phyloP scores from a whole-genome alignment of 2,329 filamentous ascomycete species.

The Orbilia ellipsospora region DNA sequence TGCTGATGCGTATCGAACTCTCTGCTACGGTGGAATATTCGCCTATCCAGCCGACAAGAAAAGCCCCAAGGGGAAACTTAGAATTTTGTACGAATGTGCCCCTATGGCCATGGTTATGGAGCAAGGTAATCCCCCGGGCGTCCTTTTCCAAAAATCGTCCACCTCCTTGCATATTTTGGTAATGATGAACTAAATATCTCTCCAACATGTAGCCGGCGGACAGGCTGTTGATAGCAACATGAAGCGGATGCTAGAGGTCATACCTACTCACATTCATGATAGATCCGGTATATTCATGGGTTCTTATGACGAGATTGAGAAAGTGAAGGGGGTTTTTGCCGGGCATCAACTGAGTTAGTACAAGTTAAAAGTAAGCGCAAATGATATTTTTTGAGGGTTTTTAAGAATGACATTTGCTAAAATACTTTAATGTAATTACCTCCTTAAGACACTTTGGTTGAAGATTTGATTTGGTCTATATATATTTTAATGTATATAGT shows the following conservation, averaged over 20 bases:
- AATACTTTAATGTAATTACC: no score
- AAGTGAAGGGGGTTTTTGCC: conserved; percentile 86
- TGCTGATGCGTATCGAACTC: conserved; percentile 93
- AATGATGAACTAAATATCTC: neutral
- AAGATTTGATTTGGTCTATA: no score
- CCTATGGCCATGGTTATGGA: conserved; percentile 99
- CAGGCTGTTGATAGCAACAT: conserved; percentile 92
- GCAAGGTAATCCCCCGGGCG: conserved; percentile 76
- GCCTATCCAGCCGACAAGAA: conserved; percentile 98
- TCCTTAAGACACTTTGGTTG: no score
- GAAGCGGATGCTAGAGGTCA: conserved; percentile 87
- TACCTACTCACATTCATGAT: conserved; percentile 94
- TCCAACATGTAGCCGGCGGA: conserved; percentile 75
- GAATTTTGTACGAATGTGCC: conserved; percentile 97
- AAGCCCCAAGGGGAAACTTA: conserved; percentile 96
- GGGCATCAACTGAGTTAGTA: conserved; percentile 61
- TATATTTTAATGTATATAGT: no score
- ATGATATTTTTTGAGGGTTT: no score
- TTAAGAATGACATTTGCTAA: no score
- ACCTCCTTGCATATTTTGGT: neutral
- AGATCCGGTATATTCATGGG: conserved; percentile 95
- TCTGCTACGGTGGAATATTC: conserved; percentile 96
- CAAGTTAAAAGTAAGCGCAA: neutral
- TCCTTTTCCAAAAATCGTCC: neutral
- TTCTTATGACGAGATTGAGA: conserved; percentile 93